Base-by-base conservation (phyloP, 345 rosid species). In the Citrus australasica region DNA sequence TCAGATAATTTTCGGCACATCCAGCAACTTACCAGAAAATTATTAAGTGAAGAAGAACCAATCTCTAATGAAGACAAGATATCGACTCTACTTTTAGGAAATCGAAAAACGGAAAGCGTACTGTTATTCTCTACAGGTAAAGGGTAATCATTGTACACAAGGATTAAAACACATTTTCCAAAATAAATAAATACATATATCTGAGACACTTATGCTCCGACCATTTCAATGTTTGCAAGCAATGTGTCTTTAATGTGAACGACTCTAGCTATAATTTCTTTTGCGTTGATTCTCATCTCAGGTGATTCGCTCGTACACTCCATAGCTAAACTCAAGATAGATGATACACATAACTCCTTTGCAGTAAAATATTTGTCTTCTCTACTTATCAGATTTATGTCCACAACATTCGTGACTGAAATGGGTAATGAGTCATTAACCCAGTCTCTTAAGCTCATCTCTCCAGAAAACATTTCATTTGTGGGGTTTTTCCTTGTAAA, bases 401-500 rank as follows among this genome's bases (percentile, higher is more conserved):
- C 77, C 0, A 9, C 56, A 72, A 79, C 28, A 32, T 37, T 65
- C 27, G 13, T 21, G 0, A 48, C 9, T 72, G 69, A 40, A 4
- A n/a, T 33, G 4, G n/a, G 37, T 21, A 79, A 25, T 13, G 46
- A 79, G 56, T 73, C 58, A 69, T 66, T 40, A 22, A 79, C 67
- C 81, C 73, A 48, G 1, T 19, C 0, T 9, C 8, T 66, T 27
- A 79, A 64, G 56, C 6, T 70, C 37, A 30, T 42, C 14, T 61
- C 80, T 42, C 53, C 77, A 0, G 16, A 37, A 71, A 62, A 71
- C 13, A 48, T 56, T 25, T 79, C 66, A 4, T 72, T 30, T 5
- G 67, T 79, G 10, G 63, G 63, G n/a, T 59, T 59, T 14, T 59
- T 59, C 27, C 42, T 64, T 1, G 81, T 63, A 25, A 79, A 63